A percentile compares a stretch with the other conserved stretches of the same genome.
Evolutionary conservation across 176 grass and related monocot species (phyloP).

Genomic region (Pontederia paniculata): DNA sequence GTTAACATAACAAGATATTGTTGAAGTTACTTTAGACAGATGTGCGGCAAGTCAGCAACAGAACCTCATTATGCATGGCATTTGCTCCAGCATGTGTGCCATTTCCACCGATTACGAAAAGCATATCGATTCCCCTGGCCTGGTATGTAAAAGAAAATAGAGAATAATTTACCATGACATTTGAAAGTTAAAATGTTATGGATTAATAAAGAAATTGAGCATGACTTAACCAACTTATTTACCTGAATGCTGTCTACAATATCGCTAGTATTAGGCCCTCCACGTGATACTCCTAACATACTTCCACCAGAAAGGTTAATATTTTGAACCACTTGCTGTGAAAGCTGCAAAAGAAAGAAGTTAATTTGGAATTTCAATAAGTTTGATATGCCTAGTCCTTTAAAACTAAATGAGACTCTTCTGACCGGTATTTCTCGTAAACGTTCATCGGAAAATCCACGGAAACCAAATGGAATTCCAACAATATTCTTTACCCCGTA

Average conservation of each 20-base stretch:
- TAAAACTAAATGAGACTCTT: neutral
- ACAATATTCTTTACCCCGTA: conserved; percentile 94
- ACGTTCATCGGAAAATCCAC: conserved; percentile 82
- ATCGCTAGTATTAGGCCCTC: conserved; percentile 65
- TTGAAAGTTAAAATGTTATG: neutral
- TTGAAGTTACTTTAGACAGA: conserved; percentile 1
- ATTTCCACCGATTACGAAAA: conserved; percentile 93
- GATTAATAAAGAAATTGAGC: neutral
- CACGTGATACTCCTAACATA: conserved; percentile 82
- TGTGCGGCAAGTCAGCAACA: conserved; percentile 19
- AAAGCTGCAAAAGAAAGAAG: conserved; percentile 45
- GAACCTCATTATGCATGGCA: conserved; percentile 89
- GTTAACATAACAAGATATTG: neutral
- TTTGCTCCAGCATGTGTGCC: conserved; percentile 95
- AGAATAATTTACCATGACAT: conserved; percentile 7
- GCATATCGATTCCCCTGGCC: conserved; percentile 82
- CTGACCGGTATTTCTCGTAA: conserved; percentile 79
- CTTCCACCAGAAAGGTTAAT: conserved; percentile 98
- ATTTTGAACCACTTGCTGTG: conserved; percentile 69
- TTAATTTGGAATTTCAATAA: conserved; percentile 7
- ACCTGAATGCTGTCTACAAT: conserved; percentile 95
- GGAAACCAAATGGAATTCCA: conserved; percentile 86
- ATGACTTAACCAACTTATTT: neutral
- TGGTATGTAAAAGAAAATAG: conserved; percentile 31
- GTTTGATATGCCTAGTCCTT: neutral